A percentile compares a stretch with the other conserved stretches of the same genome.
Evolutionary conservation across 2,329 filamentous ascomycete species (phyloP).

Genomic region (Aaosphaeria pasadenensis): DNA sequence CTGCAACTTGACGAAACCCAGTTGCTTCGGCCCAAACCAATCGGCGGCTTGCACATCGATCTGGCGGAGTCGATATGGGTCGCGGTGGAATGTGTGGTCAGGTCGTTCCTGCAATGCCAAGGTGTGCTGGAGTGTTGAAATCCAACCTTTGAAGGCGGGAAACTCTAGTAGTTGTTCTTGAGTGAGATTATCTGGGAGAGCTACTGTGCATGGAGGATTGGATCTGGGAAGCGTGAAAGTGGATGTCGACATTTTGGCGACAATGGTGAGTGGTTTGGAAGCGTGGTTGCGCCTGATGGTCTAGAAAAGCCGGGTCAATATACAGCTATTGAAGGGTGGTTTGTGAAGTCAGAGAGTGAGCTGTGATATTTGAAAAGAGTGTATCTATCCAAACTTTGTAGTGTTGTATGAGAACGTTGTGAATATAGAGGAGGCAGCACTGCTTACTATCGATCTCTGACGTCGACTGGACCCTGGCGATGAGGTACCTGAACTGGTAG

Average conservation of each 20-base stretch:
- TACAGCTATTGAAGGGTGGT: too few relatives aligned
- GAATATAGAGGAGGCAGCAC: too few relatives aligned
- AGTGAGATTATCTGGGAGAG: constrained; percentile 42
- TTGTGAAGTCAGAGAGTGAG: too few relatives aligned
- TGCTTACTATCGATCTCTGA: too few relatives aligned
- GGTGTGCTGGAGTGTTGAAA: constrained; percentile 48
- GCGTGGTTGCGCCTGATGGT: too few relatives aligned
- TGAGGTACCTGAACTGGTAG: too few relatives aligned
- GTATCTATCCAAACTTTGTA: too few relatives aligned
- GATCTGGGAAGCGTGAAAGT: constrained; percentile 38
- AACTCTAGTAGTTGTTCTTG: constrained; percentile 48
- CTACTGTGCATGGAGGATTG: constrained; percentile 37
- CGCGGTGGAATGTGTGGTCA: constrained; percentile 49
- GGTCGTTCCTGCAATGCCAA: constrained; percentile 45
- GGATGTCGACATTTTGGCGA: not conserved
- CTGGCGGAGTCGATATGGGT: constrained; percentile 50
- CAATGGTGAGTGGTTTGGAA: too few relatives aligned
- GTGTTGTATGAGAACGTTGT: too few relatives aligned
- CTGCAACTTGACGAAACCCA: constrained; percentile 58
- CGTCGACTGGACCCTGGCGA: too few relatives aligned
- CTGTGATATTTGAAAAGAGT: too few relatives aligned
- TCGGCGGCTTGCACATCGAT: constrained; percentile 56
- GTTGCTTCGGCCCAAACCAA: constrained; percentile 46
- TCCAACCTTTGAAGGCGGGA: constrained; percentile 56
- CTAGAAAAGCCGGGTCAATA: too few relatives aligned